Percentiles rank a stretch among this genome's conserved stretches.
Conservation (phyloP, 2,329 filamentous ascomycete species). For the Rachicladosporium sp. region DNA sequence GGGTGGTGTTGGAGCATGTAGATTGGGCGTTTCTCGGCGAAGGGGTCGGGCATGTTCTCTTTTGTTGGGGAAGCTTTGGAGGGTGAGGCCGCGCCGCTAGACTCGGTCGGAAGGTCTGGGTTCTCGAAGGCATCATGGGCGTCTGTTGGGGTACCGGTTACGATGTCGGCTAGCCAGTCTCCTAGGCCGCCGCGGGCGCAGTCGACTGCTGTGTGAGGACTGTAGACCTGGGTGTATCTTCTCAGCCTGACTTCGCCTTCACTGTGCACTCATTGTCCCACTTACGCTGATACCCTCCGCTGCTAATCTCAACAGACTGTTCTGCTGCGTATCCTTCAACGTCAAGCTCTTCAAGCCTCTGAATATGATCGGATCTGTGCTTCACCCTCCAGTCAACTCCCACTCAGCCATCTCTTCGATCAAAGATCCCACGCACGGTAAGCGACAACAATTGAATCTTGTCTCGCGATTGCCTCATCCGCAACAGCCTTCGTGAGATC, state of each 20-base stretch:
- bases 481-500: constrained; percentile 83
- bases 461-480: constrained; percentile 70
- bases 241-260: background rate
- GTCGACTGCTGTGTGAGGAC: constrained; percentile 89
- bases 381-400: constrained; percentile 17
- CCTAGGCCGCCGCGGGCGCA: constrained; percentile 74
- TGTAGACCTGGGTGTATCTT: constrained; percentile 50
- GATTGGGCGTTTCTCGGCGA: constrained; percentile 27
- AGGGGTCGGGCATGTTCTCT: constrained; percentile 2
- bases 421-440: constrained; percentile 53
- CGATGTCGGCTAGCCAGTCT: constrained; percentile 84
- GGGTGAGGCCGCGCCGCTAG: constrained; percentile 3
- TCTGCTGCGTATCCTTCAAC: constrained; percentile 72
- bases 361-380: constrained; percentile 87
- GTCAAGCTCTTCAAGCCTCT: constrained; percentile 81
- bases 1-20: constrained; percentile 37
- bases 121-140: constrained; percentile 9
- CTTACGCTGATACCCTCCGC: constrained; percentile 68
- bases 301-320: constrained; percentile 67
- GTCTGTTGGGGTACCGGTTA: constrained; percentile 44
- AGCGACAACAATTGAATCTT: constrained; percentile 68
- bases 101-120: constrained; percentile 1
- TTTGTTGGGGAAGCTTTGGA: constrained; percentile 1
- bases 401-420: background rate
- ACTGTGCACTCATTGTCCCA: constrained; percentile 2